Evolutionary conservation across 2,329 filamentous ascomycete species (phyloP).

Genomic region (Xylariales sp.): DNA sequence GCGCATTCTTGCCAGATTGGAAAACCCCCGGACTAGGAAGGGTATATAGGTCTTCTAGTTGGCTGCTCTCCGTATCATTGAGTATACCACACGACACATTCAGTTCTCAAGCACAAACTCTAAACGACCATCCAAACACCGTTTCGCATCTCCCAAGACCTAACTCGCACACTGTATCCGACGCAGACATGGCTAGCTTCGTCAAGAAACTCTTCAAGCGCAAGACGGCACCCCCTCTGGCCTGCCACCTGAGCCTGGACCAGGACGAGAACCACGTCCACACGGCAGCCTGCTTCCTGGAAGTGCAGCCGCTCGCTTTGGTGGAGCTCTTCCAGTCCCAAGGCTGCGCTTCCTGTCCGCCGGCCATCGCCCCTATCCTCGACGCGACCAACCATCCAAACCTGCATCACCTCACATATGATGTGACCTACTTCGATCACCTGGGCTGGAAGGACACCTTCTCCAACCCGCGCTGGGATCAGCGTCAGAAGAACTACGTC

Average conservation of each 20-base stretch:
- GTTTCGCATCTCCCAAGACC: too few species aligned
- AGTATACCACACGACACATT: not conserved
- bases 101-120: not conserved
- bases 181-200: not conserved
- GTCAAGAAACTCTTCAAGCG: constrained; percentile 24
- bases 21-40: not conserved
- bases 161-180: too few species aligned
- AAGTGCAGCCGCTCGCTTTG: constrained; percentile 27
- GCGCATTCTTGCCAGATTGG: too few species aligned
- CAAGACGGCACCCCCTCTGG: constrained; percentile 27
- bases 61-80: not conserved
- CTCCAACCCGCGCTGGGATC: constrained; percentile 24
- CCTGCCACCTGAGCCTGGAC: constrained; percentile 26
- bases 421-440: constrained; percentile 31
- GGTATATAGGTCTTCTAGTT: not conserved
- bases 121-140: too few species aligned
- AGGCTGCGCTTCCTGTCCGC: constrained; percentile 28
- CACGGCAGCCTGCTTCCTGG: constrained; percentile 28
- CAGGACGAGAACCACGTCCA: constrained; percentile 26
- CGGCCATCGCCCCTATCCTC: constrained; percentile 26
- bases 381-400: constrained; percentile 24
- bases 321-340: constrained; percentile 32
- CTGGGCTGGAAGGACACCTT: constrained; percentile 29
- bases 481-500: constrained; percentile 29
- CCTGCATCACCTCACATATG: constrained; percentile 27